Conservation (phyloP, 768 basidiomycete species). For the Leccinum subgranulosum region DNA sequence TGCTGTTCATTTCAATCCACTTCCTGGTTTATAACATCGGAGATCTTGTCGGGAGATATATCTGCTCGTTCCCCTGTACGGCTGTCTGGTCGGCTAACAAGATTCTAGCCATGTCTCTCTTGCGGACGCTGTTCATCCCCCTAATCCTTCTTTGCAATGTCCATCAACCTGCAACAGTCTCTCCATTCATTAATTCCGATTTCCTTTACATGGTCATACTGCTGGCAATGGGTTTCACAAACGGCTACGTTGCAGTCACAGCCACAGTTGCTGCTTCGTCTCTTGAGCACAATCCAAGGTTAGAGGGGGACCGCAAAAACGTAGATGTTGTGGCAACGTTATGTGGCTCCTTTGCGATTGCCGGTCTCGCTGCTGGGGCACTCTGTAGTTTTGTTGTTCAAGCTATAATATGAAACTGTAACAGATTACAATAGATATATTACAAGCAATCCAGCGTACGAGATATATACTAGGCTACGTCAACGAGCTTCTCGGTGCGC, state of each 20-base stretch:
- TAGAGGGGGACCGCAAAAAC: conserved; percentile 69
- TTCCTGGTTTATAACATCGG: conserved; percentile 75
- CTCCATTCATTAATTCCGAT: conserved; percentile 68
- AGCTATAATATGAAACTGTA: conserved; percentile 49
- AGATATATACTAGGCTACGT: not conserved
- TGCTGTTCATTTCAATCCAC: conserved; percentile 78
- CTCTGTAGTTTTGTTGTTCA: conserved; percentile 78
- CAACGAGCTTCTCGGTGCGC: conserved; percentile 40
- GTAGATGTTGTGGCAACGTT: conserved; percentile 85
- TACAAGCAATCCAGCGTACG: not conserved
- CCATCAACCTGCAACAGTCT: conserved; percentile 40
- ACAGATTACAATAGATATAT: not conserved
- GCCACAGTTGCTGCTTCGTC: conserved; percentile 85
- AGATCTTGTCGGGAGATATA: conserved; percentile 66
- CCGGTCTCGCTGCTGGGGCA: conserved; percentile 74
- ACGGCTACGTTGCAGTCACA: conserved; percentile 75
- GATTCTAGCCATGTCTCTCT: conserved; percentile 59
- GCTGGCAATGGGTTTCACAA: conserved; percentile 70
- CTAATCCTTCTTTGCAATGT: conserved; percentile 89
- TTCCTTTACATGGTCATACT: conserved; percentile 70
- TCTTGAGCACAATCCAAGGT: conserved; percentile 69
- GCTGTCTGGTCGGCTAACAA: conserved; percentile 66
- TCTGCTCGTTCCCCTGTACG: conserved; percentile 63
- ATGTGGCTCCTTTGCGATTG: conserved; percentile 72
- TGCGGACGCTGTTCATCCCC: conserved; percentile 80